Percentiles rank a stretch among this genome's conserved stretches.
Evolutionary conservation across 2,329 filamentous ascomycete species (phyloP).

Genomic region (Grosmannia serpens): DNA sequence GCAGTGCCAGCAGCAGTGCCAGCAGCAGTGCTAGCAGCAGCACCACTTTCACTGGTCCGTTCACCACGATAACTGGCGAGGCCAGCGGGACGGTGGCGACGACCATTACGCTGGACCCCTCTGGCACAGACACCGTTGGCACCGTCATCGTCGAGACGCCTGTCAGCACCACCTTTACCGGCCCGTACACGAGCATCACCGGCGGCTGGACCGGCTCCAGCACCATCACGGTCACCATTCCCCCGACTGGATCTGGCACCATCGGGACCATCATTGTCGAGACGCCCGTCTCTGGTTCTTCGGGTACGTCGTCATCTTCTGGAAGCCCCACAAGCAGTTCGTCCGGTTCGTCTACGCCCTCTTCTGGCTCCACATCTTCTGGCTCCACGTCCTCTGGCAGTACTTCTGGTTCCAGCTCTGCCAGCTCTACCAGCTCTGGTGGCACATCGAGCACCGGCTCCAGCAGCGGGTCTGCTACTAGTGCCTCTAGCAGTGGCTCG

Average conservation of each 20-base stretch:
- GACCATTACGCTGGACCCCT: neutral
- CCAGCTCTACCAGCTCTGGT: neutral
- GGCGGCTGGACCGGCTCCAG: neutral
- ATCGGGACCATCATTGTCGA: constrained; percentile 1
- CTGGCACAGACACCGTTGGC: constrained; percentile 1
- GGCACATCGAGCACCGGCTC: neutral
- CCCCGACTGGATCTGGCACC: neutral
- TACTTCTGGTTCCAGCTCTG: neutral
- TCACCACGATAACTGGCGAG: neutral
- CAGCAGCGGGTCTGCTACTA: neutral
- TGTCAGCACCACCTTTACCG: constrained; percentile 5
- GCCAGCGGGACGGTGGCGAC: neutral
- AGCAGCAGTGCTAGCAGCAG: neutral
- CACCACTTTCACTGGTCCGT: neutral
- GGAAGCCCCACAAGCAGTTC: neutral
- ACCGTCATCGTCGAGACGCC: constrained; percentile 5
- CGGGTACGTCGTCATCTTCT: neutral
- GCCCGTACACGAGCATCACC: constrained; percentile 8
- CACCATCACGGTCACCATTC: neutral
- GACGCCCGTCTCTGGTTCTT: neutral
- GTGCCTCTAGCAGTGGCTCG: neutral
- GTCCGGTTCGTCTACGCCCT: neutral
- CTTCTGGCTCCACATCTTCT: neutral
- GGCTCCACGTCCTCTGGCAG: neutral
- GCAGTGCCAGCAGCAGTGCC: neutral